Evolutionary conservation across 2,329 filamentous ascomycete genomes (phyloP), one percentile per base, ranked within the genome.

Genomic region (Dendryphion nanum): DNA sequence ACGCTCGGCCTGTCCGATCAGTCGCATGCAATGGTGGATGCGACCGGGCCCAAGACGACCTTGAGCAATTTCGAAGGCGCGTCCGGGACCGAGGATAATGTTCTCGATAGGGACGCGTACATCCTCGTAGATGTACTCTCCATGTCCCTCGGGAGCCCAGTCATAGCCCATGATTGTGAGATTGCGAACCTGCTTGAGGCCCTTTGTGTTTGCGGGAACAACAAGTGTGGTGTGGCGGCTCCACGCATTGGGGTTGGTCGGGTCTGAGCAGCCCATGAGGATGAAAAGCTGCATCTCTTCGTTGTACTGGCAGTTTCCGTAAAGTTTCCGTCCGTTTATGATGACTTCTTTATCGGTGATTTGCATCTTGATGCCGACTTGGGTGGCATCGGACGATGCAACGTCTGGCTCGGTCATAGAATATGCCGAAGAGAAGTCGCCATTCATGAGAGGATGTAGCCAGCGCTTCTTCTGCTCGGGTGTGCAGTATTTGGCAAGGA

Each of bases 391-490:
- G 5, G 69, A 73, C 17, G 67, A 70, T 35, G 73, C 73, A 32
- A 72, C 66, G 42, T 75, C 70, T 12, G 73, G 73, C 53, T 76
- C 71, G 3, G 71, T 74, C 71, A 74, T 74, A 42, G 70, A 68
- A 59, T 74, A 76, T 21, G 73, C 73, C 30, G 70, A 74, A 18
- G 68, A 66, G 45, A 72, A 71, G 45, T 70, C 62, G 37, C 73
- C 72, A 30, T 72, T 72, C 43, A 76, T 61, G 20, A 76, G 56
- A 6, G 73, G 73, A 46, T 67, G 60, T 12, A 76, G 63, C 72
- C 72, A 76, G 43, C 68, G 64, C 51, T 70, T 62, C 63, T 76
- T 75, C 45, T 76, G 73, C 37, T 66, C 68, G 2, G 68, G 58
- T 12, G 65, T 74, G 52, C 73, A 73, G 61, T 74, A 76, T 55